These are phyloP conservation scores for Exophiala calicioides DNA, from an alignment of 2,329 filamentous ascomycete genomes.

Conservation along the genomic window DNA sequence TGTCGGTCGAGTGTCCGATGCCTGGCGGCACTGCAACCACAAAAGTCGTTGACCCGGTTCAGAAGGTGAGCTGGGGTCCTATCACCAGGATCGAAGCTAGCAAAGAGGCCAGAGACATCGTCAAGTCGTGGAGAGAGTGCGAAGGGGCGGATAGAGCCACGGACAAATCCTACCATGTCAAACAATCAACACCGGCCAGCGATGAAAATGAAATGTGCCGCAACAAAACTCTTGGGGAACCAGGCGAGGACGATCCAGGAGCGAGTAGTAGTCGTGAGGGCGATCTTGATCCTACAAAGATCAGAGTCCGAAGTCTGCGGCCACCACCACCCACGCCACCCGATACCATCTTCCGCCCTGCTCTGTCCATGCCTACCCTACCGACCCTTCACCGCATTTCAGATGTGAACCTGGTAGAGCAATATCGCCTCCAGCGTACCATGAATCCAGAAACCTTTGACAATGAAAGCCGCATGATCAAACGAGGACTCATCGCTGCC, in stretches of 20 bases:
- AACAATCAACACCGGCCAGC: background rate
- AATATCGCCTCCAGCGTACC: slow-evolving; percentile 18
- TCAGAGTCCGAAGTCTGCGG: background rate
- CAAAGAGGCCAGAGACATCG: slow-evolving; percentile 7
- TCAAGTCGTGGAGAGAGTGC: slow-evolving; percentile 8
- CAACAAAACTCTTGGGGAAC: too few species aligned
- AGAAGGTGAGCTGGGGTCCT: slow-evolving; percentile 19
- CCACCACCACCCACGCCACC: slow-evolving; percentile 21
- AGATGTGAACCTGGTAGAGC: slow-evolving; percentile 17
- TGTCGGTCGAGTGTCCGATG: slow-evolving; percentile 16
- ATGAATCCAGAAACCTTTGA: slow-evolving; percentile 15
- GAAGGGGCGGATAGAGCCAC: slow-evolving; percentile 2
- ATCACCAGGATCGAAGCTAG: slow-evolving; percentile 12
- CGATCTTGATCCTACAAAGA: slow-evolving; percentile 1
- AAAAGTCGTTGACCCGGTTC: slow-evolving; percentile 10
- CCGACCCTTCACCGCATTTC: slow-evolving; percentile 16
- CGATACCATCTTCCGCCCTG: slow-evolving; percentile 3
- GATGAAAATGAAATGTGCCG: background rate
- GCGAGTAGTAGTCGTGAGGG: slow-evolving; percentile 1
- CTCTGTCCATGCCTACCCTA: slow-evolving; percentile 23
- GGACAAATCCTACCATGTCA: background rate
- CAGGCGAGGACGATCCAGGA: background rate
- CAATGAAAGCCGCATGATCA: slow-evolving; percentile 17
- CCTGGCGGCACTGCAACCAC: slow-evolving; percentile 14
- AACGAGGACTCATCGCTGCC: slow-evolving; percentile 12